Evolutionary conservation across 2,329 filamentous ascomycete species (phyloP).

Genomic region (Magnaporthiopsis poae): DNA sequence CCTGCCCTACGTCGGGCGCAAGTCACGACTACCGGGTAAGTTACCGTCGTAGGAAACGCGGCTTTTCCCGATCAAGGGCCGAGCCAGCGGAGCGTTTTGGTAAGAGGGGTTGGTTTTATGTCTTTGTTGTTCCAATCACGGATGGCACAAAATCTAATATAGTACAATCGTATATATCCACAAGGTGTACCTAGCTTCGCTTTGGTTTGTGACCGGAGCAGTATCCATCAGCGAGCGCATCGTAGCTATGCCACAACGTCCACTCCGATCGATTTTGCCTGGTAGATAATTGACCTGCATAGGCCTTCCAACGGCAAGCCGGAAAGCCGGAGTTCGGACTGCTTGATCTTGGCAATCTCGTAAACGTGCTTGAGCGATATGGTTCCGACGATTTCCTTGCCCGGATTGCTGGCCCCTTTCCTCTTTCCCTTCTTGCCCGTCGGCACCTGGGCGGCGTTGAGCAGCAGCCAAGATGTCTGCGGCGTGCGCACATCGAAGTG

Average conservation of each 20-base stretch:
- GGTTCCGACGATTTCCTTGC: constrained; percentile 68
- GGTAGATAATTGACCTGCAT: constrained; percentile 63
- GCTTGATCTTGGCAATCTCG: constrained; percentile 96
- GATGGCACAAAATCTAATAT: neutral
- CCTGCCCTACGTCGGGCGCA: too few species aligned
- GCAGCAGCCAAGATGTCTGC: constrained; percentile 80
- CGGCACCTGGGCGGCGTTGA: constrained; percentile 70
- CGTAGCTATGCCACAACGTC: neutral
- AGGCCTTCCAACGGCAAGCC: constrained; percentile 61
- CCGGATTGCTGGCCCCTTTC: constrained; percentile 66
- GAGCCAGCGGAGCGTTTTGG: too few species aligned
- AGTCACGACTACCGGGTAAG: neutral
- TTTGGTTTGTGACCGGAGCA: neutral
- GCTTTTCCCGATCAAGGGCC: too few species aligned
- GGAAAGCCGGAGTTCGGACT: constrained; percentile 62
- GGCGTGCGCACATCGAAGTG: constrained; percentile 88
- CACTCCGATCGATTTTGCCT: constrained; percentile 67
- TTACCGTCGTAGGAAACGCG: neutral
- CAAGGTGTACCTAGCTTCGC: neutral
- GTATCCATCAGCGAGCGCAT: neutral
- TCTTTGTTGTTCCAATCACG: neutral
- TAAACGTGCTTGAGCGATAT: constrained; percentile 92
- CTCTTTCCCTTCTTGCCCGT: constrained; percentile 64
- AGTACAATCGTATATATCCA: neutral
- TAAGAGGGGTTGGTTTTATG: neutral